phyloP scores from a whole-genome alignment of 257 asterid genomes.

The Parsonsia alboflavescens region DNA sequence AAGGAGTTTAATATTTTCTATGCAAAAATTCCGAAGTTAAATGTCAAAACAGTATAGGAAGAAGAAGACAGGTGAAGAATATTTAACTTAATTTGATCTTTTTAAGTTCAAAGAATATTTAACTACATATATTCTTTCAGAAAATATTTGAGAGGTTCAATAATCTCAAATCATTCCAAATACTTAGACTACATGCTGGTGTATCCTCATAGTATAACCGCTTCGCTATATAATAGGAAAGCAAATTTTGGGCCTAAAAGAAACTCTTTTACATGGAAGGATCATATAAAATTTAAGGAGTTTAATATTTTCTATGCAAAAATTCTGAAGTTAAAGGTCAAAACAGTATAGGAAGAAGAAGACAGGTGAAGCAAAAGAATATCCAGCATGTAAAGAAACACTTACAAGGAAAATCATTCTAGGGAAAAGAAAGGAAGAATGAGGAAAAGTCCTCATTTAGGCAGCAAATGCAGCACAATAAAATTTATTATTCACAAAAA shows the following conservation, averaged over 20 bases:
- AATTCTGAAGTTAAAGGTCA: not conserved
- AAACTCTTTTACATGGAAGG: not conserved
- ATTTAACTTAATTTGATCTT: not conserved
- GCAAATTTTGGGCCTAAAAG: not conserved
- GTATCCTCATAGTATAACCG: not conserved
- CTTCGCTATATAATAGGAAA: not conserved
- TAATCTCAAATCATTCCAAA: not conserved
- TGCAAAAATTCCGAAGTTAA: not conserved
- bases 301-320: not conserved
- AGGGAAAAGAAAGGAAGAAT: not conserved
- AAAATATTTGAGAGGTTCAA: not conserved
- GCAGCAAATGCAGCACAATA: not conserved
- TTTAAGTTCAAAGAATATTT: not conserved
- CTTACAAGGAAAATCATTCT: not conserved
- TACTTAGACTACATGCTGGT: not conserved
- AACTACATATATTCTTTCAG: not conserved
- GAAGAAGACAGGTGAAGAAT: too few species aligned
- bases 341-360: not conserved
- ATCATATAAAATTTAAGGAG: not conserved
- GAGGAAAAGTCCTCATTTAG: not conserved
- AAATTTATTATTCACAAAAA: not conserved
- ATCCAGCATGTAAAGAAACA: not conserved
- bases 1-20: not conserved
- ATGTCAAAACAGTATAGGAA: not conserved
- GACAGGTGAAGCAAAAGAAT: not conserved